Evolutionary conservation across 306 rosid genomes (phyloP), one percentile per base, ranked within the genome.

Genomic region (Dryas alaskensis): DNA sequence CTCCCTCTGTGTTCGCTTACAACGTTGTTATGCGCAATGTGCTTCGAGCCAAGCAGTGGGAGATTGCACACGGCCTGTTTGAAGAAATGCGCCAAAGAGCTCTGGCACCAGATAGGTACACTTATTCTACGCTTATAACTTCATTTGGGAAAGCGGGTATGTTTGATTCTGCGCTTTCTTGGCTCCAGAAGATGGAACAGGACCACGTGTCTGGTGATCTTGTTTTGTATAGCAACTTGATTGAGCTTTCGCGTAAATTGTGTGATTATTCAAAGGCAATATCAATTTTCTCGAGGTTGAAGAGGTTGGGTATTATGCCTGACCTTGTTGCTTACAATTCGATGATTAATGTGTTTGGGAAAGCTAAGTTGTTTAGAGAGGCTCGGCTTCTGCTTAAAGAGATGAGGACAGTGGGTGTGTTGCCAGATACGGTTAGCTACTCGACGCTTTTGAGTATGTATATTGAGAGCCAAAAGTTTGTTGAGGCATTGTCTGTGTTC

Each of bases 151-250:
- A 91, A 72, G 87, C 87, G 45, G 96, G 92, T 10, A 42, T 93
- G 89, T 91, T 89, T 78, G 98, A 93, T 83, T 75, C 90, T 0
- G 90, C 98, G n/a, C 79, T 93, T 39, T 86, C 86, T 50, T 93
- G 98, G 98, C 81, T 93, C 6, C 97, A 93, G 83, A 80, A 85
- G 69, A 93, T 93, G 98, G 98, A 93, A 70, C 91, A 84, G 73
- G 98, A 88, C 69, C 84, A 76, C 1, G 92, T 93, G 8, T 60
- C 97, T 1, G 98, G 97, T 27, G 98, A 93, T 73, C 89, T 93
- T 49, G 98, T 93, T 10, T 73, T 93, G 84, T 91, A 89, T 37
- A 88, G 97, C 76, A 91, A 84, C 68, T 74, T 93, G 84, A 93
- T 93, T 73, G 98, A 93, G 83, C 94, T 93, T 31, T 87, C 98